Base-by-base conservation (phyloP, 2,329 filamentous ascomycete genomes). In the Microdochium paspali region DNA sequence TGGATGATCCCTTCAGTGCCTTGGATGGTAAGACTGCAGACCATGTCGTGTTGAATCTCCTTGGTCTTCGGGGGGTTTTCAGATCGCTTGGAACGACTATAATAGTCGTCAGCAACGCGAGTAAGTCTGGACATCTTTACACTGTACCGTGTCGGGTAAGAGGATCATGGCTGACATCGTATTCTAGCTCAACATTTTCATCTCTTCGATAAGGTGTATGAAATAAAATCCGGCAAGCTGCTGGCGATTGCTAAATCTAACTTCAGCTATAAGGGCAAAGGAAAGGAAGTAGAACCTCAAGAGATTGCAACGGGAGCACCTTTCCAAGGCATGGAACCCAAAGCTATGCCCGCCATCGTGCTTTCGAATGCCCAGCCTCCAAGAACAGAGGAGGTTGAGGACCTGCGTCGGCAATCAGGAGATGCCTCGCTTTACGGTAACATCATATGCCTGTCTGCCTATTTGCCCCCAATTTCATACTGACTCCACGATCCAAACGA, bases 1-100 rank as follows among this genome's bases (percentile, higher is more conserved):
- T 77, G 1, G 73, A 77, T 47, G 72, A 77, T 46, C 56, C 65
- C 0, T 66, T 76, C 30, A 70, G 70, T 44, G 67, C 65, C 0
- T 60, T 76, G 2, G 73, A 75, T 48, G 60, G 62, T 1, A 57
- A 64, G 3, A 79, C 74, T 0, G 61, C 69, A 10, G 54, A 63
- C 6, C 51, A 59, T 2, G 60, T 77, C 3, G 70, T 76, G 31
- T 54, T 65, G 10, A 61, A 63, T 3, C 56, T 77, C 0, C 55
- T 77, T 18, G 23, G 12, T 3, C 66, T 68, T 0, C 48, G 58
- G 3, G 74, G 76, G 0, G 47, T 77, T 1, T 54, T 76, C 1
- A 63, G 64, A 12, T 57, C 54, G 13, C 54, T 59, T 18, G 58
- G 61, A 0, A 59, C 60, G 7, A 73, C 70, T 1, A 66, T 71